phyloP scores from a whole-genome alignment of 169 alveolate species.

The Plasmodium vivax region DNA sequence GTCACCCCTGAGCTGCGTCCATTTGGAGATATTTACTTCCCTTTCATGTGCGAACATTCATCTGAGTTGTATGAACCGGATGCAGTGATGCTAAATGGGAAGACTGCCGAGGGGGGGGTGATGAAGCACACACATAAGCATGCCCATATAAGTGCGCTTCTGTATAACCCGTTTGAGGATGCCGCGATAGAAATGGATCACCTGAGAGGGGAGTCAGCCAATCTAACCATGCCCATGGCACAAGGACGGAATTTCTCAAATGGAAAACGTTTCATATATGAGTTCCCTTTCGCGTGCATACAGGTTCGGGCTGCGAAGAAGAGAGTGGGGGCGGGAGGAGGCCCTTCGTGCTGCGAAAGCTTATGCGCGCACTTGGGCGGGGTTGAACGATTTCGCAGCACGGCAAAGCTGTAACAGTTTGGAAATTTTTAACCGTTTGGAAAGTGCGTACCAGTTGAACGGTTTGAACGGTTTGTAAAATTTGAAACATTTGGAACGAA shows the following conservation, averaged over 20 bases:
- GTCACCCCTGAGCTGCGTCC: neutral
- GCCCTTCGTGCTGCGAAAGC: neutral
- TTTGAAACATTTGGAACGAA: neutral
- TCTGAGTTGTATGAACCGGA: neutral
- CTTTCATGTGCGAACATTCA: neutral
- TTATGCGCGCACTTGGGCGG: neutral
- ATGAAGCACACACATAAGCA: neutral
- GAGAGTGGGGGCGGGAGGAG: neutral
- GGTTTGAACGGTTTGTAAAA: neutral
- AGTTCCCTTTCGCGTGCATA: neutral
- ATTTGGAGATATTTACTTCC: neutral
- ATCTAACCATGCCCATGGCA: neutral
- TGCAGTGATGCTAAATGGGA: neutral
- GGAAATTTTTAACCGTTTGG: neutral
- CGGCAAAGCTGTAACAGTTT: neutral
- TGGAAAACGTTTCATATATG: neutral
- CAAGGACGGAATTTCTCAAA: neutral
- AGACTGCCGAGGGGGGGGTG: neutral
- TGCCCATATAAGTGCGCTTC: neutral
- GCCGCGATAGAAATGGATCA: neutral
- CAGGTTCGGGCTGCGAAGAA: neutral
- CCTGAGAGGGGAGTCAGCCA: neutral
- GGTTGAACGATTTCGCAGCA: neutral
- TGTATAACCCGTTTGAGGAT: neutral
- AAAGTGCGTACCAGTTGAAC: no score